A percentile compares a stretch with the other conserved stretches of the same genome.
These are phyloP conservation scores for Diaporthe citrichinensis DNA, from an alignment of 2,329 filamentous ascomycete species.

Conservation along the genomic window DNA sequence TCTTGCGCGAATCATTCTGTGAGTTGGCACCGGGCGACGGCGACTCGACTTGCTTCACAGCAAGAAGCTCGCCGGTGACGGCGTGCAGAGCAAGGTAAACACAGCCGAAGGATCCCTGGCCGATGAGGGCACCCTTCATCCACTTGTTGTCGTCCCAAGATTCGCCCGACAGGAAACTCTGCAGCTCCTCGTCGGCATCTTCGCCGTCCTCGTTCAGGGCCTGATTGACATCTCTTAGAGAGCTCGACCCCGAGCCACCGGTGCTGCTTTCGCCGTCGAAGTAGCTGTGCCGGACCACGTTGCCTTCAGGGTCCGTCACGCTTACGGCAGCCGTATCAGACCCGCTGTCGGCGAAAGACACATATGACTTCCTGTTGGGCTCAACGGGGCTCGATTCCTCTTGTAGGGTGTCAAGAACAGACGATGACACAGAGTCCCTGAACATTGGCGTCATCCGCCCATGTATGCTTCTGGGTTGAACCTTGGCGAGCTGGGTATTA, in stretches of 20 bases:
- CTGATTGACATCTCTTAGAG: conserved; percentile 86
- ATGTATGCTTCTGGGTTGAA: conserved; percentile 59
- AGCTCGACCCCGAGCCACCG: conserved; percentile 73
- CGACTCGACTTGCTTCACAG: conserved; percentile 97
- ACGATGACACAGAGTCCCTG: conserved; percentile 90
- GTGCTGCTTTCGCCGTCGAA: conserved; percentile 82
- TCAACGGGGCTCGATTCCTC: conserved; percentile 88
- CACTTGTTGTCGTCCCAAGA: conserved; percentile 98
- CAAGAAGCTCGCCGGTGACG: conserved; percentile 96
- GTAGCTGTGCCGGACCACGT: conserved; percentile 81
- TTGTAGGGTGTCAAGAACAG: conserved; percentile 88
- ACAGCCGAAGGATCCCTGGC: conserved; percentile 95
- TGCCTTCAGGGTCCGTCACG: conserved; percentile 83
- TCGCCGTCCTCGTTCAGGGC: conserved; percentile 92
- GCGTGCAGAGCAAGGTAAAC: conserved; percentile 96
- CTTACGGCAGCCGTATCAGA: conserved; percentile 80
- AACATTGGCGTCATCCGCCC: conserved; percentile 72
- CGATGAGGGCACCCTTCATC: conserved; percentile 99
- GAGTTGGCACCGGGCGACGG: conserved; percentile 83
- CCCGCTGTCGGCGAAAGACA: conserved; percentile 85
- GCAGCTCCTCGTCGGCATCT: conserved; percentile 89
- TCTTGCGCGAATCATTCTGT: conserved; percentile 90
- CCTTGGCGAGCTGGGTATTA: conserved; percentile 66
- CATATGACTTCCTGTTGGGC: conserved; percentile 93
- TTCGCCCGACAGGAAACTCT: conserved; percentile 91